phyloP scores from a whole-genome alignment of 768 basidiomycete genomes.

The Suillus spraguei region DNA sequence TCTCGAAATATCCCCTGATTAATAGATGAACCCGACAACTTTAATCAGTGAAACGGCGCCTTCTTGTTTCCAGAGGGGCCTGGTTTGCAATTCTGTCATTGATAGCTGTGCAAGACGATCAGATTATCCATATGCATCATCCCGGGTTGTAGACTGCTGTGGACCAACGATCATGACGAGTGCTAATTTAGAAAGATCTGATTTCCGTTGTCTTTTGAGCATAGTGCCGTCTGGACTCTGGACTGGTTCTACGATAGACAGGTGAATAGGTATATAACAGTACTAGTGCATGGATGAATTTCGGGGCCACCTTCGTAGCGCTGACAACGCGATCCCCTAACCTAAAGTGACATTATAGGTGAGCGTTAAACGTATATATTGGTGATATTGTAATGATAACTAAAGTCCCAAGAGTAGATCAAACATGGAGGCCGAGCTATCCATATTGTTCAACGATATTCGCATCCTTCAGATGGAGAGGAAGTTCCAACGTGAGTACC shows the following conservation, averaged over 20 bases:
- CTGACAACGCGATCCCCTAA: neutral
- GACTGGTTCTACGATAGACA: neutral
- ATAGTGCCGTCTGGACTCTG: neutral
- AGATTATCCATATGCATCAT: no score
- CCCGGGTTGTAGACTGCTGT: neutral
- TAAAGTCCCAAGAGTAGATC: neutral
- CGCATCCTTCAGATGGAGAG: slow-evolving; percentile 12
- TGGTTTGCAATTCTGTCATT: neutral
- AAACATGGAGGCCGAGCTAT: slow-evolving; percentile 13
- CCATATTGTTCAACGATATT: slow-evolving; percentile 4
- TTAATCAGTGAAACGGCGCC: neutral
- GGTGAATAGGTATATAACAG: neutral
- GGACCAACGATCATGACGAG: neutral
- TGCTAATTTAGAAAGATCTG: neutral
- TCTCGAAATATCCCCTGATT: neutral
- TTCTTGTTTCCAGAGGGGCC: neutral
- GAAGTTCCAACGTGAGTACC: slow-evolving; percentile 13
- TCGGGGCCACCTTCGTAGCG: neutral
- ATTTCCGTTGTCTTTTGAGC: no score
- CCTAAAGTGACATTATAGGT: neutral
- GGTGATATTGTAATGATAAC: neutral
- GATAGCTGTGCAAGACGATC: neutral
- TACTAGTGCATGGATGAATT: neutral
- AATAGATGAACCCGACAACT: neutral
- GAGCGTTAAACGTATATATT: neutral